phyloP scores from a whole-genome alignment of 2,329 filamentous ascomycete genomes.

The Diplodia seriata region DNA sequence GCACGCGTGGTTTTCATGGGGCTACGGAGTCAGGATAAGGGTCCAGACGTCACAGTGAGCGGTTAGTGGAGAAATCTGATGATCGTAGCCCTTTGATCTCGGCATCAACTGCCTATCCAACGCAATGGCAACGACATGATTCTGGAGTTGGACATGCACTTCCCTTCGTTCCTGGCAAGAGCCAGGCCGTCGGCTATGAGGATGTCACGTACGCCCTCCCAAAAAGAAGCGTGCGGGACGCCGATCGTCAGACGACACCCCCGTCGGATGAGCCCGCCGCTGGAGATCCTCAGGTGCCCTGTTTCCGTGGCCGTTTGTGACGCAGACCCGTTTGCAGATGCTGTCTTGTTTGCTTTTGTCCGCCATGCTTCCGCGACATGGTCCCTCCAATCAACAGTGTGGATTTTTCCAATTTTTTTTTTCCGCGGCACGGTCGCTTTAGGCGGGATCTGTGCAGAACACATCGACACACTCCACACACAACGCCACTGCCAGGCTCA shows the following conservation, averaged over 20 bases:
- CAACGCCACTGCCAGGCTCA: not conserved
- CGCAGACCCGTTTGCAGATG: conserved; percentile 6
- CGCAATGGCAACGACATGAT: not conserved
- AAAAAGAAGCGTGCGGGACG: conserved; percentile 20
- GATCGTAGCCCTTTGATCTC: conserved; percentile 14
- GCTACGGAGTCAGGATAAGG: conserved; percentile 11
- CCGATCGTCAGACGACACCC: conserved; percentile 7
- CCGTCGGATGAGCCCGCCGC: conserved; percentile 17
- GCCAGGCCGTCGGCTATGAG: conserved; percentile 4
- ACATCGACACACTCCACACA: conserved; percentile 2
- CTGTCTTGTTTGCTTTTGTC: conserved; percentile 7
- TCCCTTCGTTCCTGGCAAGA: not conserved
- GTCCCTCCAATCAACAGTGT: conserved; percentile 8
- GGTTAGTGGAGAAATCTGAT: conserved; percentile 11
- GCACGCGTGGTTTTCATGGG: conserved; percentile 1
- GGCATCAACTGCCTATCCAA: conserved; percentile 4
- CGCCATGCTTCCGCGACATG: not conserved
- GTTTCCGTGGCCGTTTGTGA: not conserved
- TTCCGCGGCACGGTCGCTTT: conserved; percentile 16
- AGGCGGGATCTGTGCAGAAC: not conserved
- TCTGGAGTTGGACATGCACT: not conserved
- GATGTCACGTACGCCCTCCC: conserved; percentile 6
- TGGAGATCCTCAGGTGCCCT: conserved; percentile 25
- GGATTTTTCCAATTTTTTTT: not conserved
- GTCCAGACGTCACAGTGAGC: conserved; percentile 22